Evolutionary conservation across 1,284 basidiomycete species (phyloP).

Genomic region (Tylopilus sp.): DNA sequence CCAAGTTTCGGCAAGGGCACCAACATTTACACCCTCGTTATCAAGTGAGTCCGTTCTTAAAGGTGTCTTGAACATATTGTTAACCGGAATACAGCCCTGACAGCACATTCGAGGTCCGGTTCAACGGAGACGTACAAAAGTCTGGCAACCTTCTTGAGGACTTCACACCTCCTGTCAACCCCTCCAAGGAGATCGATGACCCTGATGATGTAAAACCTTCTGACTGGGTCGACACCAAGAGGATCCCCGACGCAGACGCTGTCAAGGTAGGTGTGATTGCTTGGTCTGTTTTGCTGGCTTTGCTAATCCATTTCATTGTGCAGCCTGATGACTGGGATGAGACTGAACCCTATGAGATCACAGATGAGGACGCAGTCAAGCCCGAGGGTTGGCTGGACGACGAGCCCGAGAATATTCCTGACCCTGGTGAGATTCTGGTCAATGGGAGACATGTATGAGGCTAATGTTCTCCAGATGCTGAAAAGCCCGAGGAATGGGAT

Average conservation of each 20-base stretch:
- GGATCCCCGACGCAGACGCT: conserved; percentile 83
- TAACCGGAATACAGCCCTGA: conserved; percentile 61
- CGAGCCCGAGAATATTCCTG: conserved; percentile 79
- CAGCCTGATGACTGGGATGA: conserved; percentile 96
- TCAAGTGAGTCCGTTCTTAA: conserved; percentile 61
- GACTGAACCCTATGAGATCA: conserved; percentile 86
- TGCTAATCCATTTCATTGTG: conserved; percentile 1
- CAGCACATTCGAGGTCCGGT: conserved; percentile 90
- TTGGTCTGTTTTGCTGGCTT: background rate
- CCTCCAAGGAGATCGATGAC: conserved; percentile 89
- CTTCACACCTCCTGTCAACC: conserved; percentile 95
- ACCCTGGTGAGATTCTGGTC: conserved; percentile 60
- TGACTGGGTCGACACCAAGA: conserved; percentile 90
- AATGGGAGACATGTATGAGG: background rate
- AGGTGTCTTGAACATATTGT: background rate
- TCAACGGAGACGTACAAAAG: conserved; percentile 84
- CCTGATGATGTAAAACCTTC: conserved; percentile 87
- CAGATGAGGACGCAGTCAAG: conserved; percentile 83
- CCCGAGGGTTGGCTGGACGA: conserved; percentile 96
- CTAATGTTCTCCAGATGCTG: conserved; percentile 54
- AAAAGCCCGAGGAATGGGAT: conserved; percentile 99
- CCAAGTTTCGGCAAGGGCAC: conserved; percentile 87
- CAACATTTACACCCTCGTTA: conserved; percentile 88
- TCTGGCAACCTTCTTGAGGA: conserved; percentile 89
- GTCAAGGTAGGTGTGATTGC: conserved; percentile 55